Evolutionary conservation across 2,329 filamentous ascomycete species (phyloP).

Genomic region (Arthrocladium fulminans): DNA sequence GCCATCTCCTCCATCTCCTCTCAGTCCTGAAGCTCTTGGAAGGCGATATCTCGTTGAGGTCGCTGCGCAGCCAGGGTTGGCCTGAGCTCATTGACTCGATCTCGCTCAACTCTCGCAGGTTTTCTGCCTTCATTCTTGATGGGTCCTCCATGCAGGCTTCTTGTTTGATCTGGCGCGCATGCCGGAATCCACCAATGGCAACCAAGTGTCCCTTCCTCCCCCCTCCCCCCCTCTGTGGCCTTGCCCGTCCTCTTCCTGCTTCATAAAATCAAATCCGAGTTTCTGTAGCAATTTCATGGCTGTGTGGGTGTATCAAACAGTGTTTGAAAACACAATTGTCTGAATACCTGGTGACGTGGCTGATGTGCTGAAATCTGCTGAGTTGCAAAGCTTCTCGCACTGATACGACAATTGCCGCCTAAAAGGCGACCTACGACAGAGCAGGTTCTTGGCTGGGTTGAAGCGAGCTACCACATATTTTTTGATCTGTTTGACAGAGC

Average conservation of each 20-base stretch:
- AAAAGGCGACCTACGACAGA: constrained; percentile 29
- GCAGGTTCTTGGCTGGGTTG: constrained; percentile 28
- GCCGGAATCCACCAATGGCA: constrained; percentile 44
- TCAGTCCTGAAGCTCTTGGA: not conserved
- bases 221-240: constrained; percentile 44
- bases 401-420: constrained; percentile 31
- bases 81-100: not conserved
- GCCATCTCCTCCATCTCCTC: not conserved
- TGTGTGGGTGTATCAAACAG: constrained; percentile 40
- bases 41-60: not conserved
- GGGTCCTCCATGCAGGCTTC: constrained; percentile 48
- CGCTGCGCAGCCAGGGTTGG: not conserved
- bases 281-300: constrained; percentile 45
- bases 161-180: constrained; percentile 42
- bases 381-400: constrained; percentile 38
- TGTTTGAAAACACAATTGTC: constrained; percentile 44
- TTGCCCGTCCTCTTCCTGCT: constrained; percentile 44
- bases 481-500: constrained; percentile 28
- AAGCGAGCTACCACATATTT: constrained; percentile 28
- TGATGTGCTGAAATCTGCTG: constrained; percentile 35
- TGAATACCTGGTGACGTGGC: constrained; percentile 36
- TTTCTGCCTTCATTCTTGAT: constrained; percentile 37
- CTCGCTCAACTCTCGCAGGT: not conserved
- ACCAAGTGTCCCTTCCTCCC: constrained; percentile 40
- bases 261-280: constrained; percentile 43